Evolutionary conservation across 192 early-diverging fungal genomes (phyloP).

Genomic region (Podochytrium sp.): DNA sequence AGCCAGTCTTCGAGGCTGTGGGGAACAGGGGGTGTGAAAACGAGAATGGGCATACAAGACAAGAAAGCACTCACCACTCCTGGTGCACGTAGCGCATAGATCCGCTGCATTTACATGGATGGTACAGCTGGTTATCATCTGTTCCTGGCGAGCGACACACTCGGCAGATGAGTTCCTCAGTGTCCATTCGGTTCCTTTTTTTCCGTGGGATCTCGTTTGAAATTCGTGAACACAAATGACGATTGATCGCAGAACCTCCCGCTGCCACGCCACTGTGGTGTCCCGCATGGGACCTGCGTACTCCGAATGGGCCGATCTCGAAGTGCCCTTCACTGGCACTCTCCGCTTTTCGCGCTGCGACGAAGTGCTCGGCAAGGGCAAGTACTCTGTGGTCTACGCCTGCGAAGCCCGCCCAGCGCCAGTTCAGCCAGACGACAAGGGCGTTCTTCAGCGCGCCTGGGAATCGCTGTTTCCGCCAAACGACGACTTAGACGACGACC

Average conservation of each 20-base stretch:
- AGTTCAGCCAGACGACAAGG: background rate
- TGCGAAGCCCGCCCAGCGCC: background rate
- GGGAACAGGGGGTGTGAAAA: background rate
- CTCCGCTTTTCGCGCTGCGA: background rate
- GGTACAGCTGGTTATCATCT: conserved; percentile 81
- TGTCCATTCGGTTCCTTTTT: background rate
- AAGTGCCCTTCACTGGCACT: background rate
- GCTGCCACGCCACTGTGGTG: background rate
- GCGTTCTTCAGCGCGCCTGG: background rate
- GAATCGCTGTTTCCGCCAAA: background rate
- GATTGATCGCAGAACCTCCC: background rate
- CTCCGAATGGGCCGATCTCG: background rate
- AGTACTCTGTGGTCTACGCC: conserved; percentile 27
- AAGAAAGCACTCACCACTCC: conserved; percentile 61
- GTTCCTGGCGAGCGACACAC: conserved; percentile 44
- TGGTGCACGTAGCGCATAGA: conserved; percentile 96
- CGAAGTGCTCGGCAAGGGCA: conserved; percentile 19
- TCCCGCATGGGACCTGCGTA: background rate
- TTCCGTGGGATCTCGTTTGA: no score
- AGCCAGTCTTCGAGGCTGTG: conserved; percentile 81
- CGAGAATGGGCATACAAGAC: background rate
- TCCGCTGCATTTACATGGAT: conserved; percentile 95
- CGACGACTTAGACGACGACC: background rate
- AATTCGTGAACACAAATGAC: no score
- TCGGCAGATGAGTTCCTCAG: conserved; percentile 1